These are phyloP conservation scores for Batkoa obscura DNA, from an alignment of 371 early-diverging fungal species.

Conservation along the genomic window DNA sequence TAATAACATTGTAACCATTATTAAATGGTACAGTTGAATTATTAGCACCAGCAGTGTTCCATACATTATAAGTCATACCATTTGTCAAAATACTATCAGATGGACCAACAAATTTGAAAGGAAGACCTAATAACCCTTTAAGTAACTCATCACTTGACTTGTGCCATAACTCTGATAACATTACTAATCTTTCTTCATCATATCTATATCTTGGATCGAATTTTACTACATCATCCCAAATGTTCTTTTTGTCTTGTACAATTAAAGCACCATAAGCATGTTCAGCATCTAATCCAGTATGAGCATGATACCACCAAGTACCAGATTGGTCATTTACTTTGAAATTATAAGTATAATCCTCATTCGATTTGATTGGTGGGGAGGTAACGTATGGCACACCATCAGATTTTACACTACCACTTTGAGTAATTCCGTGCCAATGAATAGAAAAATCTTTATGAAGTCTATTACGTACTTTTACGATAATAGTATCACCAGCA, in stretches of 20 bases:
- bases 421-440: slow-evolving; percentile 11
- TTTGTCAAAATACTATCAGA: slow-evolving; percentile 19
- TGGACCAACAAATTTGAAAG: neutral
- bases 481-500: slow-evolving; percentile 6
- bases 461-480: slow-evolving; percentile 5
- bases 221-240: slow-evolving; percentile 1
- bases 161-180: slow-evolving; percentile 8
- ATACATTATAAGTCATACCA: slow-evolving; percentile 11
- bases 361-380: slow-evolving; percentile 13
- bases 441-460: slow-evolving; percentile 7
- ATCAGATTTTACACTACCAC: slow-evolving; percentile 6
- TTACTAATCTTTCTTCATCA: slow-evolving; percentile 14
- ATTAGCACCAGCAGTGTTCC: neutral
- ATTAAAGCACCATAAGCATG: slow-evolving; percentile 10
- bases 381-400: slow-evolving; percentile 10
- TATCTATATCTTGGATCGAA: slow-evolving; percentile 8
- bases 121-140: neutral
- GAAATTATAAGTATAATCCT: slow-evolving; percentile 15
- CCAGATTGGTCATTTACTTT: slow-evolving; percentile 15
- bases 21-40: neutral
- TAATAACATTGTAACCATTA: neutral
- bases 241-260: slow-evolving; percentile 13
- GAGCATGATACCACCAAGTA: slow-evolving; percentile 24
- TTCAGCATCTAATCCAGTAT: slow-evolving; percentile 1
- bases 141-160: neutral